These are phyloP conservation scores for Ascochyta lentis DNA, from an alignment of 2,329 filamentous ascomycete species.

Conservation along the genomic window DNA sequence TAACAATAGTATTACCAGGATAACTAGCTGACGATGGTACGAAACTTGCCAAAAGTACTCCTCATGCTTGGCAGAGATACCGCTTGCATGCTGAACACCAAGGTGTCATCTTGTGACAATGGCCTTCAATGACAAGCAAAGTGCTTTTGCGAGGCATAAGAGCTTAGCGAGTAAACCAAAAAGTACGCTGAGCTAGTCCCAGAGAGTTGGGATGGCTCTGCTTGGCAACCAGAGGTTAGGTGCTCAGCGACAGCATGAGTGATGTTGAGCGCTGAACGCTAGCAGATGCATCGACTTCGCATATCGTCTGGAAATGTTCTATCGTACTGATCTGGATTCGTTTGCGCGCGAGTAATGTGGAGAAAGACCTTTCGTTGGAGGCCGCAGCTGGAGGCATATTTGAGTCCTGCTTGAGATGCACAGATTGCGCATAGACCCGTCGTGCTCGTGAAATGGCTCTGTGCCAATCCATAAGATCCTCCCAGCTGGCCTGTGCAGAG, in stretches of 20 bases:
- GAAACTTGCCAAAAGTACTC: not conserved
- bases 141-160: not conserved
- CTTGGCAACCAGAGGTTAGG: not conserved
- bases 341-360: not conserved
- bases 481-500: not conserved
- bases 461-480: not conserved
- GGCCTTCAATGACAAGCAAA: not conserved
- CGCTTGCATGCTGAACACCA: not conserved
- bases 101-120: not conserved
- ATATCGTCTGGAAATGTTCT: not conserved
- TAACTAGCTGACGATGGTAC: not conserved
- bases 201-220: no score
- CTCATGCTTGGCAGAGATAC: not conserved
- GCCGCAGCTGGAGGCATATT: conserved; percentile 1
- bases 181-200: not conserved
- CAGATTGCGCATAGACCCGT: not conserved
- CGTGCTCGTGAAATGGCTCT: not conserved
- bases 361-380: not conserved
- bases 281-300: not conserved
- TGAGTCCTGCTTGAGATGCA: not conserved
- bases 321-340: no score
- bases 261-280: not conserved
- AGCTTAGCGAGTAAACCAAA: not conserved
- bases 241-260: not conserved
- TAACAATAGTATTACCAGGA: not conserved